Evolutionary conservation across 164 flowering plant species (phyloP), one percentile per base, ranked within the genome.

Genomic region (Platanus orientalis): DNA sequence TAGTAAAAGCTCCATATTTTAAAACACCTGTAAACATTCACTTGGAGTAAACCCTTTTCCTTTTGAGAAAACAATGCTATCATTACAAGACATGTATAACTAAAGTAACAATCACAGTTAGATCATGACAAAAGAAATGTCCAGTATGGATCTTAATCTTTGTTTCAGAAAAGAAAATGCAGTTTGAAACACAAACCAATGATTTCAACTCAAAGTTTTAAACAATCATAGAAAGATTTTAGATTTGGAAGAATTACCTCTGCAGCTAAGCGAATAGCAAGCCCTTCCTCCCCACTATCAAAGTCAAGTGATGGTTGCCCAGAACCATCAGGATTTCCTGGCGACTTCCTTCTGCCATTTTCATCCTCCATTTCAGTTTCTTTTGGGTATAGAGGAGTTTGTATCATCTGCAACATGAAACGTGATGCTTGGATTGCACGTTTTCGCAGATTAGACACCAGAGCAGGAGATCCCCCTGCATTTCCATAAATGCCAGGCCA

Each of bases 401-500:
- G 96, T 88, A 95, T 80, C 98, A 95, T 95, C 73, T 90, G 92
- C 76, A 92, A 78, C 96, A 95, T 90, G 78, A 92, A 92, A 34
- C 80, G 96, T 53, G 97, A 90, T 61, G 94, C 96, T 76, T 88
- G 96, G 57, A 71, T 76, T 19, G 97, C 97, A 74, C 82, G 90
- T 48, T 86, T 95, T 34, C 98, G 89, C 84, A 78, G 72, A 63
- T 79, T 84, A 48, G 97, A 90, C 57, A 95, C 82, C 60, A 74
- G 61, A 36, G 58, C 2, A 0, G 89, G 12, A 62, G 96, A 79
- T 50, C 94, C 92, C 27, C 85, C 82, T 6, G 82, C 52, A 77
- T 78, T 88, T 7, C 86, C 89, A 66, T 78, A 57, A 64, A 92
- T 80, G 14, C 96, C 98, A 1, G 99, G 99, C 99, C 97, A 95